Base-by-base conservation (phyloP, 768 basidiomycete species). In the Cystofilobasidium macerans region DNA sequence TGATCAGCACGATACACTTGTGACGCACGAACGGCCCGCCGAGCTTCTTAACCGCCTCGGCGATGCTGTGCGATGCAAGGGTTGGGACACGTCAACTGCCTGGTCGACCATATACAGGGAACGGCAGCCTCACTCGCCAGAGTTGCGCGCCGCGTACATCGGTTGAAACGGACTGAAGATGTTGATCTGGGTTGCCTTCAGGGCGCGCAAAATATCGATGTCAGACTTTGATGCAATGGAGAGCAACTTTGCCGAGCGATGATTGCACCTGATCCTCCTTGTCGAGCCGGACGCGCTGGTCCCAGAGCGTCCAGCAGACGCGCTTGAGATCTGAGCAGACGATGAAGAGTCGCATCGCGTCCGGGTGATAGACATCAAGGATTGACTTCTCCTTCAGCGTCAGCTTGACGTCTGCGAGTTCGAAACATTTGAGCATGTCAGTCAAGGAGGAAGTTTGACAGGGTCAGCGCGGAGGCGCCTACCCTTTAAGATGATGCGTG, bases 401-500 rank as follows among this genome's bases (percentile, higher is more conserved):
- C 26, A 54, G 16, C 51, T 54, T 54, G 12, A 54, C 32, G 51
- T 40, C 47, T 53, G 20, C 14, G 11, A 4, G 22, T 11, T n/a
- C 35, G 47, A 13, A 12, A n/a, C 11, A 4, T 11, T 5, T 2
- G 6, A 40, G 26, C 24, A 42, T 20, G 28, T 47, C n/a, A 47
- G 45, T n/a, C 22, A 2, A 16, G 8, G 38, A 40, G 5, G 43
- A 45, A n/a, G 22, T 42, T 4, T 42, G 16, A 20, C 16, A 42
- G 16, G 42, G 16, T 4, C 4, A 14, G 16, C 45, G 22, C 45
- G 4, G n/a, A n/a, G 28, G 24, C 2, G 53, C 60, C 2, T 62
- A 88, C 94, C 94, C 81, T 97, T 95, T 38, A 98, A 79, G 57
- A 99, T 88, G 74, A 99, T 89, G 11, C 91, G 83, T n/a, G 89